Base-by-base conservation (phyloP, 768 basidiomycete species). In the Naganishia onofrii region DNA sequence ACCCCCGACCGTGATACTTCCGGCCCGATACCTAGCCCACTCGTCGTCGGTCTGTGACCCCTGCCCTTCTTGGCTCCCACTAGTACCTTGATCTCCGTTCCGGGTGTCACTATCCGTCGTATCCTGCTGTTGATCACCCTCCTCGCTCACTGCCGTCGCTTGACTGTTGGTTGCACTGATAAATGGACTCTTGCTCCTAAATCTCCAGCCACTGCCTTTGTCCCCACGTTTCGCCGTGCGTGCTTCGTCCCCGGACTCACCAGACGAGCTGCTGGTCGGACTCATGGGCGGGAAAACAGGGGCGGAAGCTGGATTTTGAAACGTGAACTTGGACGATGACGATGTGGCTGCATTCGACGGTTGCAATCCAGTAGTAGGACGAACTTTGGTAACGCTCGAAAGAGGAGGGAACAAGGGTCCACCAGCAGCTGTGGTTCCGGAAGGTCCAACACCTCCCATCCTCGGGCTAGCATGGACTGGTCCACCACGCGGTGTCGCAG, bases 1-100 rank as follows among this genome's bases (percentile, higher is more conserved):
- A 8, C 71, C 71, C 42, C 71, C 71, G 9, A 72, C 60, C n/a
- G 63, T 72, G 57, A 72, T 72, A 44, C 69, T 70, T 19, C 48
- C 69, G 19, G 69, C 38, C 17, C 69, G 58, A 69, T 63, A 32
- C 8, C 68, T 46, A 3, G 42, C 68, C 44, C 57, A 48, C 19
- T 34, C 31, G 10, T 69, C 57, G 17, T 28, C 46, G 23, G n/a
- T 36, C n/a, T 58, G 31, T 10, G 38, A 38, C 38, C 19, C 58
- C 32, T 69, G 23, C 31, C 3, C 57, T n/a, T 42, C 26, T 10
- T 38, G 29, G 6, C 42, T 21, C 23, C 69, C 69, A 42, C 23
- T 44, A 3, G 60, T 29, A 5, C 42, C 42, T 26, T 63, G 36
- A 31, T 70, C 58, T 0, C 69, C 60, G 29, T 70, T 54, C 23